These are phyloP conservation scores for Ceratocystis cubensis DNA, from an alignment of 2,329 filamentous ascomycete genomes.

Conservation along the genomic window DNA sequence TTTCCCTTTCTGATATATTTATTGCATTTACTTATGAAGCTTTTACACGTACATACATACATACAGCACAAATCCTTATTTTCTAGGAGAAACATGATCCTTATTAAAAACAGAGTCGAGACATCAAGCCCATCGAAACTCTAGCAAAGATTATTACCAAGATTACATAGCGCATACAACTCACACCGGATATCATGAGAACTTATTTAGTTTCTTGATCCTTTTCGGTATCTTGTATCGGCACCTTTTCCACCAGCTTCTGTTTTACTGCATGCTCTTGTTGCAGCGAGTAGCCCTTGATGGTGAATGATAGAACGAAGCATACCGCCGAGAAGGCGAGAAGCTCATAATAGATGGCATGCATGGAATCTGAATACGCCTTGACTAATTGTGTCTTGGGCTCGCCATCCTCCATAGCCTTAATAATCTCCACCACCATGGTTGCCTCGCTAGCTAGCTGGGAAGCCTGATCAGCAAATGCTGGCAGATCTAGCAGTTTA, in stretches of 20 bases:
- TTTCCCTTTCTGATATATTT: conserved; percentile 1
- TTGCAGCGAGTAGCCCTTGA: conserved; percentile 27
- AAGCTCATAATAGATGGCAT: conserved; percentile 28
- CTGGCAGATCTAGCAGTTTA: conserved; percentile 37
- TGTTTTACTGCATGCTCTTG: conserved; percentile 27
- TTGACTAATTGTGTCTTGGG: conserved; percentile 25
- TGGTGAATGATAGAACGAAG: conserved; percentile 27
- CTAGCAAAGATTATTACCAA: not conserved
- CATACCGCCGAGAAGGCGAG: conserved; percentile 26
- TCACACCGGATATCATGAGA: conserved; percentile 37
- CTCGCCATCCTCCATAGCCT: conserved; percentile 33
- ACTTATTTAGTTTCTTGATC: not conserved
- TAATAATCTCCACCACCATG: conserved; percentile 46
- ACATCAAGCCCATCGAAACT: not conserved
- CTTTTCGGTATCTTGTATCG: conserved; percentile 2
- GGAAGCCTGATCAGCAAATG: conserved; percentile 32
- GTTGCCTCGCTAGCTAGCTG: conserved; percentile 46
- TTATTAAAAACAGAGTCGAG: not conserved
- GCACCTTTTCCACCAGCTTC: conserved; percentile 14
- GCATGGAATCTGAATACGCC: conserved; percentile 28
- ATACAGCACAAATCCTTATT: no score
- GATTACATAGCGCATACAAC: conserved; percentile 36
- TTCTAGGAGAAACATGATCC: not conserved
- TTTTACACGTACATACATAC: conserved; percentile 32
- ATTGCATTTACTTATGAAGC: conserved; percentile 4